Base-by-base conservation (phyloP, 1,139 yeast species). In the Zygosaccharomyces sapae region DNA sequence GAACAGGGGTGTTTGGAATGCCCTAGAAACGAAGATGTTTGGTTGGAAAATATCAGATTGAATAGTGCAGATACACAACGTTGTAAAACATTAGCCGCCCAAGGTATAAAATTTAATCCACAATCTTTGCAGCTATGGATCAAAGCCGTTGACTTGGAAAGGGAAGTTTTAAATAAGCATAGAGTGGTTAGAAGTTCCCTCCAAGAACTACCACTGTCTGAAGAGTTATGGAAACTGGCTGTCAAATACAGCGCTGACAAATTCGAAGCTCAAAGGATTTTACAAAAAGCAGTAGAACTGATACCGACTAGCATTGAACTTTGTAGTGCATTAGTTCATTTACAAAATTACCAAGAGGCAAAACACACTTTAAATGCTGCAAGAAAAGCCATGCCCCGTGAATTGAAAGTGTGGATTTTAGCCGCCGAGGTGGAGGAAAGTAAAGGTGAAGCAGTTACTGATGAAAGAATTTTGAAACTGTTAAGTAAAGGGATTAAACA, bases 21-120 rank as follows among this genome's bases (percentile, higher is more conserved):
- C 50, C 89, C 92, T 0, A 71, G 70, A 41, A 77, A 71, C 57
- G 94, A 83, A 53, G 86, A 80, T 16, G 71, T 89, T 0, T 92
- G 98, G 98, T 65, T 90, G 4, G 96, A 87, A 54, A 82, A 76
- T 59, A 72, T 92, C 8, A 73, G 88, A 39, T 67, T 90, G n/a
- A 82, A 87, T 61, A 68, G 65, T 9, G 64, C 70, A n/a, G 76
- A 80, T 31, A 56, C 72, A 2, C 73, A 67, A 38, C 55, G 70
- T 9, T 72, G 82, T 52, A 83, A 79, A 58, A 65, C 71, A 1
- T 72, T 89, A 16, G 81, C 82, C 3, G 77, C 85, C 0, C 81
- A 81, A 45, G 96, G 87, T 0, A 74, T 90, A 4, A 70, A 72
- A 47, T 75, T 70, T 56, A 76, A 81, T 46, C 76, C 80, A 0